These are phyloP conservation scores for Pinus tabuliformis DNA, from an alignment of 75 land plant genomes.

Conservation along the genomic window DNA sequence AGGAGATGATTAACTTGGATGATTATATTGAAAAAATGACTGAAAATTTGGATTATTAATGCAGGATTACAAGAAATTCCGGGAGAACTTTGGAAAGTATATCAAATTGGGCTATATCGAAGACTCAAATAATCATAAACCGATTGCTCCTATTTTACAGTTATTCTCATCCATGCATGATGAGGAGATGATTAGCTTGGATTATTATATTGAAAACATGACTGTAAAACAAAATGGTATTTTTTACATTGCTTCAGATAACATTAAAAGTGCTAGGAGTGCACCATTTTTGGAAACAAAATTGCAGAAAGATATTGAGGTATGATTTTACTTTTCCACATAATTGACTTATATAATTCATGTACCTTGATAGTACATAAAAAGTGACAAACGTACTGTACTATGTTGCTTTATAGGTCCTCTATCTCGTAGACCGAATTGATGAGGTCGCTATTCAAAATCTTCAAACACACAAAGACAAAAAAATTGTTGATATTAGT, in stretches of 20 bases:
- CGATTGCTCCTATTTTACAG: no score
- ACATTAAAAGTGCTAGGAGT: conserved; percentile 82
- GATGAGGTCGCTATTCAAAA: conserved; percentile 97
- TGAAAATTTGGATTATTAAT: no score
- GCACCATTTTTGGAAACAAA: conserved; percentile 95
- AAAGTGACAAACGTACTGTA: neutral
- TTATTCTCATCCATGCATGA: no score
- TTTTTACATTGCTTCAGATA: conserved; percentile 91
- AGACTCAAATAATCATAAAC: no score
- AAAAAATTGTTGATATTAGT: conserved; percentile 98
- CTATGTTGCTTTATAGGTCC: conserved; percentile 45
- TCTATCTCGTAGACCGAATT: conserved; percentile 88
- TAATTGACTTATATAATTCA: no score
- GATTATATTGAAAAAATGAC: conserved; percentile 86
- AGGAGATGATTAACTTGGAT: conserved; percentile 78
- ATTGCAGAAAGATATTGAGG: conserved; percentile 84
- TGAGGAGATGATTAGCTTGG: no score
- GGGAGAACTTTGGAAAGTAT: no score
- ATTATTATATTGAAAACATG: no score
- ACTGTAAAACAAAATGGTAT: conserved; percentile 96
- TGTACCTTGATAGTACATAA: neutral
- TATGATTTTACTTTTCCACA: conserved; percentile 17
- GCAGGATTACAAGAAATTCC: no score
- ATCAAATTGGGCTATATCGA: no score
- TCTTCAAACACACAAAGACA: conserved; percentile 89